Evolutionary conservation across 768 basidiomycete species (phyloP).

Genomic region (Xerocomellus intermedius): DNA sequence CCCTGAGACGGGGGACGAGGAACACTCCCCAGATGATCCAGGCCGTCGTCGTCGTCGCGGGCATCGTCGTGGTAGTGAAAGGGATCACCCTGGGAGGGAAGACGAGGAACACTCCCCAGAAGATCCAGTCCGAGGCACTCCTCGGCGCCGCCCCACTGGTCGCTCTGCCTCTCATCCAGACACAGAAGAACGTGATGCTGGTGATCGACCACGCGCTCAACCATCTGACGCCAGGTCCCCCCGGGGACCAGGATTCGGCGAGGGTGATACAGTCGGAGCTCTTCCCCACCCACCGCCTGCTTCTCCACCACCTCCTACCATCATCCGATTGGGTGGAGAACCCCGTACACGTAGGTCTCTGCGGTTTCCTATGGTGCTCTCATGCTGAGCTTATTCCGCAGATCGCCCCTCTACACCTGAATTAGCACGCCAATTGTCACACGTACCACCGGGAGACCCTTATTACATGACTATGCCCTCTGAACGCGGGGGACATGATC

Average conservation of each 20-base stretch:
- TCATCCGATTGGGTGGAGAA: conserved; percentile 29
- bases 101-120: conserved; percentile 9
- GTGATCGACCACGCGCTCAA: conserved; percentile 10
- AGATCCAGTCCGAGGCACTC: conserved; percentile 2
- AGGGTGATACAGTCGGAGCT: conserved; percentile 4
- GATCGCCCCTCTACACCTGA: conserved; percentile 17
- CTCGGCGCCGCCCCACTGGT: conserved; percentile 12
- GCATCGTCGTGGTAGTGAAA: neutral
- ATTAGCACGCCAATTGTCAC: conserved; percentile 5
- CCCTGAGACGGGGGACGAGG: neutral
- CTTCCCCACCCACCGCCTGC: conserved; percentile 6
- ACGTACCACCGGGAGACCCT: conserved; percentile 8
- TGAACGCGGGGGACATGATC: neutral
- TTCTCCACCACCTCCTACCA: conserved; percentile 29
- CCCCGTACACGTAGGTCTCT: conserved; percentile 16
- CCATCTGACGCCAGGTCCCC: conserved; percentile 8
- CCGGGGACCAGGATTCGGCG: conserved; percentile 11
- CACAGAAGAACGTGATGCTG: conserved; percentile 11
- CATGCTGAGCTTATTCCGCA: conserved; percentile 13
- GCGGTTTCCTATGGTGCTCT: neutral
- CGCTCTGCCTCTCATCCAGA: conserved; percentile 14
- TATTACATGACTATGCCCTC: conserved; percentile 15
- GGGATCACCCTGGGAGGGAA: neutral
- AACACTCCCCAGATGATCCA: conserved; percentile 11
- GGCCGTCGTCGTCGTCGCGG: no score